Conservation (phyloP, 768 basidiomycete genomes). For the Rhizopogon vesiculosus region DNA sequence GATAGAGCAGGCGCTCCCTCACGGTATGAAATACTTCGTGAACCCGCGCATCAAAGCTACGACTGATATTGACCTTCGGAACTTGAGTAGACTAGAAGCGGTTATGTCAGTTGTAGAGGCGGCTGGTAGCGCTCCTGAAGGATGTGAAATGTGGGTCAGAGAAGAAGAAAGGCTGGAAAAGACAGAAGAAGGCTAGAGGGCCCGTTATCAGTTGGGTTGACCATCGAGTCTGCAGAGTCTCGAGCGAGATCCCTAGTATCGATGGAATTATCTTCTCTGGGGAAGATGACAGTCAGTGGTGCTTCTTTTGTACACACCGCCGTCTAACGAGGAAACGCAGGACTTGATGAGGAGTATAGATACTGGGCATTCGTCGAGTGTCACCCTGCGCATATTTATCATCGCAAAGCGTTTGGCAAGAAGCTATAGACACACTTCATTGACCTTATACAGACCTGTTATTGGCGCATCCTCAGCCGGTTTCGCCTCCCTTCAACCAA, state of each 20-base stretch:
- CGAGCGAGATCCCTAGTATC: conserved; percentile 36
- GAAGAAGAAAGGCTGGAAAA: conserved; percentile 31
- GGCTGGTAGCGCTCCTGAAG: conserved; percentile 29
- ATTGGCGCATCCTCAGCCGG: conserved; percentile 51
- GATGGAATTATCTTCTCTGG: conserved; percentile 18
- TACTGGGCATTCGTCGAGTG: conserved; percentile 81
- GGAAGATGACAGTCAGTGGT: conserved; percentile 39
- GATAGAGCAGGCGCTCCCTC: conserved; percentile 73
- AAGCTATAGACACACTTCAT: conserved; percentile 71
- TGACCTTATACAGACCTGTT: conserved; percentile 83
- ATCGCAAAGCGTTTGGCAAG: conserved; percentile 48
- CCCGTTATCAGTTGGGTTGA: conserved; percentile 59
- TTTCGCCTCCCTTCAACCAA: conserved; percentile 66
- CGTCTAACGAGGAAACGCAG: conserved; percentile 30
- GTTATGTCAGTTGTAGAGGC: conserved; percentile 27
- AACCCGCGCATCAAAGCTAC: conserved; percentile 57
- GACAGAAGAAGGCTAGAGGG: conserved; percentile 24
- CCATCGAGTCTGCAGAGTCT: conserved; percentile 52
- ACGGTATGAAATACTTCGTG: conserved; percentile 64
- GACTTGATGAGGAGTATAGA: conserved; percentile 68
- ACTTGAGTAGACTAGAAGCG: conserved; percentile 41
- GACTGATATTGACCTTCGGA: conserved; percentile 69
- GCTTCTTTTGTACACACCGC: neutral
- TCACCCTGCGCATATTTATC: conserved; percentile 70
- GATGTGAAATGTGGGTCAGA: conserved; percentile 63